A percentile compares a stretch with the other conserved stretches of the same genome.
phyloP scores from a whole-genome alignment of 78 protist genomes.

The Polysphondylium violaceum region DNA sequence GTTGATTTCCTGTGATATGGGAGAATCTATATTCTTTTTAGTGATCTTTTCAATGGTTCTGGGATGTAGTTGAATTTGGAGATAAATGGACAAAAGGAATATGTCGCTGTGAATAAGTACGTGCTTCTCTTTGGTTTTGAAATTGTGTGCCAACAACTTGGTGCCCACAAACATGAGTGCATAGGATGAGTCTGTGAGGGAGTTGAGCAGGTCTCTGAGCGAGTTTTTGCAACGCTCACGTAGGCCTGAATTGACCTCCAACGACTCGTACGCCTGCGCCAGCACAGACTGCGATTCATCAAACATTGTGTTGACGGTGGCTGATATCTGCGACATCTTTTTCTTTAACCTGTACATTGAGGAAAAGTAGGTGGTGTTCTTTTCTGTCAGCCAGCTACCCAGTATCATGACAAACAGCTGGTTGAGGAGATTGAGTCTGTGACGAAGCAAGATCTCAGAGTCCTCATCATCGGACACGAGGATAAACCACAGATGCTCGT shows the following conservation, averaged over 20 bases:
- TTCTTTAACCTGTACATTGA: conserved; percentile 17
- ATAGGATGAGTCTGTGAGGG: conserved; percentile 18
- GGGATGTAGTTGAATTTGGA: conserved; percentile 66
- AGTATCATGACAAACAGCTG: conserved; percentile 45
- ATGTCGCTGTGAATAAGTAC: conserved; percentile 38
- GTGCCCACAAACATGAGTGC: conserved; percentile 56
- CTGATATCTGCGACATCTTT: conserved; percentile 68
- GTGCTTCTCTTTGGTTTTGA: conserved; percentile 19
- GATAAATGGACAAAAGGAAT: conserved; percentile 50
- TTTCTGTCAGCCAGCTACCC: conserved; percentile 6
- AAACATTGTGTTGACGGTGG: conserved; percentile 66
- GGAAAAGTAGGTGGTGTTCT: background rate
- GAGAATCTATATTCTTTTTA: background rate
- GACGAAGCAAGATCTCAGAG: conserved; percentile 43
- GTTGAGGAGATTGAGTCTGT: conserved; percentile 41
- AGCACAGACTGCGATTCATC: conserved; percentile 69
- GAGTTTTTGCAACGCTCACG: conserved; percentile 33
- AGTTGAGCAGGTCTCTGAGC: conserved; percentile 19
- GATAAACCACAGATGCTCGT: conserved; percentile 67
- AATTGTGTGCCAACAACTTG: conserved; percentile 9
- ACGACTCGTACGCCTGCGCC: conserved; percentile 51
- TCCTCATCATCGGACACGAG: conserved; percentile 75
- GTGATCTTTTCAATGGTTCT: conserved; percentile 39
- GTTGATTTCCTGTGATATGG: conserved; percentile 21
- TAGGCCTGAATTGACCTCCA: conserved; percentile 35